These are phyloP conservation scores for Sporobolus alterniflorus DNA, from an alignment of 202 grass and related monocot genomes.

Conservation along the genomic window DNA sequence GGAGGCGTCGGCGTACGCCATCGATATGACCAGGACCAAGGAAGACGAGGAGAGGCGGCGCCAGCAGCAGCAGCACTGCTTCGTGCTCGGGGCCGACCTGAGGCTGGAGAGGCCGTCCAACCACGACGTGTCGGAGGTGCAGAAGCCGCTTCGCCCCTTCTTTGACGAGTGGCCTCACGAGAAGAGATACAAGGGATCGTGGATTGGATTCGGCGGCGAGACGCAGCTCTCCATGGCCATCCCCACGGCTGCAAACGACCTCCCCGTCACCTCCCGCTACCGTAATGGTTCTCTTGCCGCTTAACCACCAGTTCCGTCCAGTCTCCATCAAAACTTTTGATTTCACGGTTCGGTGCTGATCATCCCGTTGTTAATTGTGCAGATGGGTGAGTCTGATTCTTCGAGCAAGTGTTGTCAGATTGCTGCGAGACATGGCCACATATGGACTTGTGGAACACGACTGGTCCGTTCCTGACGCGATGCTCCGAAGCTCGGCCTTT, in stretches of 20 bases:
- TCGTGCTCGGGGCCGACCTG: conserved; percentile 79
- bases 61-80: conserved; percentile 79
- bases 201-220: conserved; percentile 47
- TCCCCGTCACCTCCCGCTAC: conserved; percentile 25
- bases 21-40: conserved; percentile 35
- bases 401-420: neutral
- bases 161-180: conserved; percentile 91
- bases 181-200: conserved; percentile 60
- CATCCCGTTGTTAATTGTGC: neutral
- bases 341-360: neutral
- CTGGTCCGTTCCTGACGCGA: neutral
- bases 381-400: conserved; percentile 34
- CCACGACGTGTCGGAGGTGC: neutral
- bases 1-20: conserved; percentile 14
- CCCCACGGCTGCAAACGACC: too few species aligned
- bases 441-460: neutral
- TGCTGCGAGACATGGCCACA: neutral
- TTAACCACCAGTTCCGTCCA: too few species aligned
- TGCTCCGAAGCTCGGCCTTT: neutral
- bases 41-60: conserved; percentile 52
- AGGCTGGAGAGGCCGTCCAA: conserved; percentile 66
- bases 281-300: conserved; percentile 45
- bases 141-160: conserved; percentile 83
- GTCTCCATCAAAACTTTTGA: too few species aligned
- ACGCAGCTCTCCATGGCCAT: too few species aligned